Evolutionary conservation across 2,329 filamentous ascomycete genomes (phyloP), one percentile per base, ranked within the genome.

Genomic region (Trichoderma aggressivum): DNA sequence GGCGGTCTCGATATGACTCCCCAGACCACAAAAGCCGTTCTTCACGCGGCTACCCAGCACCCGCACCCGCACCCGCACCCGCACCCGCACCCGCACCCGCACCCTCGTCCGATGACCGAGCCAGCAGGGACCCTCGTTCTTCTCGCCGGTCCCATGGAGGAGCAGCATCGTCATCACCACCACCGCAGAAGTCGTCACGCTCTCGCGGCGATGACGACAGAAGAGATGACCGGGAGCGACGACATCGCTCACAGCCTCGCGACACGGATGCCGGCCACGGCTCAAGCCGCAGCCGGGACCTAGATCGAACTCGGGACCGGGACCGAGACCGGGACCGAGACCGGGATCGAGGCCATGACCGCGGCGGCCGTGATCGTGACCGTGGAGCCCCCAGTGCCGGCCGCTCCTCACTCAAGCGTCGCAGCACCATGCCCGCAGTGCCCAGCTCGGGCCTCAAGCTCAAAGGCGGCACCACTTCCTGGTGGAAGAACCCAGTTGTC

Each of bases 401-500:
- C n/a, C 43, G n/a, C 64, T 58, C 60, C 5, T 55, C 70, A 3
- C 53, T 68, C 18, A 59, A 65, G 21, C 71, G 71, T 8, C 78
- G 79, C 36, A 78, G 74, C 50, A 81, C 80, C 5, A 80, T 81
- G 77, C 80, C 80, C 8, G 77, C 79, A 1, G n/a, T 36, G 6
- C 3, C 36, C 30, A 36, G 30, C 70, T 56, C 70, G 28, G 65
- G 39, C 28, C 28, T 24, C 11, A n/a, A 21, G 70, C 32, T 74
- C 75, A 14, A 79, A 77, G 28, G 73, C 28, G 73, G 73, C 65
- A 70, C 43, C 21, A 73, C 65, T 10, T 70, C 75, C 14, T 82
- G 80, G 81, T 82, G 80, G 80, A 76, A 81, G 72, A 82, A 82
- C 50, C 80, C 81, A 1, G 36, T 80, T 43, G 64, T 82, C 3